Base-by-base conservation (phyloP, 371 early-diverging fungal species). In the Dichotomocladium elegans region DNA sequence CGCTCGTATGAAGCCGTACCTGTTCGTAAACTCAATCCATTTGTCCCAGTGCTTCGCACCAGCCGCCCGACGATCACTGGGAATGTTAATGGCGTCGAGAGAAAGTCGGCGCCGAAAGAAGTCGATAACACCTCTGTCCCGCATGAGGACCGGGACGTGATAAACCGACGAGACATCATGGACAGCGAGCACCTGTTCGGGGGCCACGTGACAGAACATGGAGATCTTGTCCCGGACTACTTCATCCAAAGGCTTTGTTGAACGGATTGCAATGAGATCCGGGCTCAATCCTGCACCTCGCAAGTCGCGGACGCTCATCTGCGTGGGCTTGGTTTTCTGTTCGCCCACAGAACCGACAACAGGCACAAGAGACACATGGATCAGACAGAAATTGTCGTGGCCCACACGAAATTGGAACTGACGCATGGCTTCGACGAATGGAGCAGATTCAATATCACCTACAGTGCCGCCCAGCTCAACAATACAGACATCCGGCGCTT, bases 391-490 rank as follows among this genome's bases (percentile, higher is more conserved):
- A 82, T 98, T 97, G 34, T 94, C 94, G 59, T 86, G 88, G 14
- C 96, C 98, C 15, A 97, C 96, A 54, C 96, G 91, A 82, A 91
- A 92, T 70, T 97, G 94, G 85, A 99, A 95, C 74, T 99, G 99
- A 61, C 98, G 89, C 90, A 99, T 91, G 31, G 99, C 98, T 77
- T 99, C 99, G 54, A 98, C 88, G 67, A 97, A 98, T 30, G 98
- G 97, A 41, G 94, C 95, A 6, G 96, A 95, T 76, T 99, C 99
- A 62, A 96, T 94, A 71, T 99, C 99, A 60, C 99, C 99, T 6
- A 99, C 96, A 25, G 99, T 96, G 47, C 99, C 99, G 53, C 99
- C 99, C 33, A 99, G 82, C 72, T 99, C 99, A 58, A 99, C 88
- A 57, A 99, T 95, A 74, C 99, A 96, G 41, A 99, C 91, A 66